Evolutionary conservation across 768 basidiomycete species (phyloP).

Genomic region (Tulasnella sp.): DNA sequence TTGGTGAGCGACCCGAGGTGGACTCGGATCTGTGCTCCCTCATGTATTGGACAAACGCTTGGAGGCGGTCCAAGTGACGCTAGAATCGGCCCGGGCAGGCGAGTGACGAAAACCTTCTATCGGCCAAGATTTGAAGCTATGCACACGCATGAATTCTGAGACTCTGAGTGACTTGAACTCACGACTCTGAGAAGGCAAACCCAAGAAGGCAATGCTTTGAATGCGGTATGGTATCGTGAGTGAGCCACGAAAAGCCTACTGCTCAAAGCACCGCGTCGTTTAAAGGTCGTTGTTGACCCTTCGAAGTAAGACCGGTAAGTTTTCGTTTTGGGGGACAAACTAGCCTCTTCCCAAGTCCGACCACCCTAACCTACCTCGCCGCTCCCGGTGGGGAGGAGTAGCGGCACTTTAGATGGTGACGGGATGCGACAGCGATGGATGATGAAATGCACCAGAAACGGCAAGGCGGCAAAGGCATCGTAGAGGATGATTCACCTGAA

Average conservation of each 20-base stretch:
- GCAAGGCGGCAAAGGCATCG: not conserved
- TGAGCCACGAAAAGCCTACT: not conserved
- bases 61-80: too few species aligned
- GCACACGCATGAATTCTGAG: not conserved
- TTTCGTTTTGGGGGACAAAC: not conserved
- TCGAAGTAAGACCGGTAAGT: too few species aligned
- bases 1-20: too few species aligned
- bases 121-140: not conserved
- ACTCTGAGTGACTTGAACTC: not conserved
- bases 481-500: not conserved
- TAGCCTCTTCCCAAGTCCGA: not conserved
- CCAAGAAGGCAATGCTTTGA: not conserved
- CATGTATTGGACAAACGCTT: too few species aligned
- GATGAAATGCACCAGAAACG: not conserved
- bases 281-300: not conserved
- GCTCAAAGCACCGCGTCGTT: not conserved
- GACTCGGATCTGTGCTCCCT: too few species aligned
- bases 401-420: too few species aligned
- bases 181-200: not conserved
- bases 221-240: not conserved
- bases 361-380: not conserved
- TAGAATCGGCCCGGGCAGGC: too few species aligned
- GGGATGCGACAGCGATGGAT: too few species aligned
- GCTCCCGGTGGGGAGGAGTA: not conserved
- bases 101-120: not conserved